Base-by-base conservation (phyloP, 306 rosid genomes). In the Cicer arietinum region DNA sequence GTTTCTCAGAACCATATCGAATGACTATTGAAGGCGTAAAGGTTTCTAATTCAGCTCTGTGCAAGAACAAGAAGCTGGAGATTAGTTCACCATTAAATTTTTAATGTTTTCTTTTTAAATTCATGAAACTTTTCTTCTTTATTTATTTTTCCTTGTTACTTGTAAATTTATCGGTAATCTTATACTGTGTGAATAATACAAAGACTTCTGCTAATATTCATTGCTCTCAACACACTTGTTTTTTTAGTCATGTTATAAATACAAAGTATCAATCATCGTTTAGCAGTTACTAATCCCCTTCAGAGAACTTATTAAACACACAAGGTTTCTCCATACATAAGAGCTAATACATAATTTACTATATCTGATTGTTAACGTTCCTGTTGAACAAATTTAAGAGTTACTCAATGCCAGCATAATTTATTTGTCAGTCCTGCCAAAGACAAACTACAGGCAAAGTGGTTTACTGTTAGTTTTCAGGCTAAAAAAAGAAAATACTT, bases 121-220 rank as follows among this genome's bases (percentile, higher is more conserved):
- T 45, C 12, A 65, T 67, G 5, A 77, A 48, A 6, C 52, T 10
- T 45, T 62, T 79, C 69, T 64, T 70, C 79, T 75, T 60, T 52
- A 30, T 77, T 76, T 14, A 74, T 65, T 83, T 16, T 30, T 30
- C 37, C 37, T 30, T 53, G 17, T 51, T 64, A 50, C 25, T 60
- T 81, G 82, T 83, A 77, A 35, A 83, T 58, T 73, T 71, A 74
- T 67, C 64, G 56, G 20, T 10, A 71, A 69, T 59, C 47, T 50
- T 47, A 72, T 76, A 53, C 35, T 66, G 30, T 71, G 85, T 74
- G 80, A 83, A 75, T 53, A 72, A 70, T 71, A 76, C 72, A 43
- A 64, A 64, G 37, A 4, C 37, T 30, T 30, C 37, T 30, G 37
- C 37, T 30, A 30, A 30, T 30, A 3, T 30, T 4, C 37, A 30